phyloP scores from a whole-genome alignment of 139 green algal species.

The Desmodesmus armatus region DNA sequence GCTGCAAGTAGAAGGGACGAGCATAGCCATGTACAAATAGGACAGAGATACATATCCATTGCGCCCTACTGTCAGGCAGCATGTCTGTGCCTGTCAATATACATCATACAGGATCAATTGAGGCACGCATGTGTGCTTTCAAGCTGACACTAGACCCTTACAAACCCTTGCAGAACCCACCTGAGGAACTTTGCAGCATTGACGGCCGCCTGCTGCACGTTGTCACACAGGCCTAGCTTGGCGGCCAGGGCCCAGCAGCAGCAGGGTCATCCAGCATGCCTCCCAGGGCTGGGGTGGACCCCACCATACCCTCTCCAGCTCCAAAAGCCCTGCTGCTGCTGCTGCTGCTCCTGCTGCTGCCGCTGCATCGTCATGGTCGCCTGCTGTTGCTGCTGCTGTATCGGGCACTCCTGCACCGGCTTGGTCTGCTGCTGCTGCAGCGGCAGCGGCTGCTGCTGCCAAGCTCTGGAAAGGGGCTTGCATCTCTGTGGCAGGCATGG shows the following conservation, averaged over 20 bases:
- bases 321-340: background rate
- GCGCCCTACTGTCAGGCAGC: too few species aligned
- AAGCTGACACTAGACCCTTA: too few species aligned
- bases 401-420: background rate
- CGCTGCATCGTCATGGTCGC: background rate
- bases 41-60: too few species aligned
- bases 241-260: slow-evolving; percentile 9
- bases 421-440: slow-evolving; percentile 2
- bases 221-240: slow-evolving; percentile 24
- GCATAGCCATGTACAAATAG: too few species aligned
- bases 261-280: background rate
- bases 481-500: background rate
- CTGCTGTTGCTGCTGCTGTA: background rate
- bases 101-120: too few species aligned
- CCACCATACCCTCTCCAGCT: background rate
- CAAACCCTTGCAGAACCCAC: background rate
- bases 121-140: too few species aligned
- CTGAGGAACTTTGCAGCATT: slow-evolving; percentile 16
- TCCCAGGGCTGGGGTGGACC: too few species aligned
- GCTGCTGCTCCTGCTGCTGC: background rate
- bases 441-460: background rate
- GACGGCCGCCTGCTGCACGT: background rate
- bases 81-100: too few species aligned
- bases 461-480: background rate
- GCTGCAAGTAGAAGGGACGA: too few species aligned